Evolutionary conservation across 805 yeast species (phyloP), one percentile per base, ranked within the genome.

Genomic region (Starmerella stellata): DNA sequence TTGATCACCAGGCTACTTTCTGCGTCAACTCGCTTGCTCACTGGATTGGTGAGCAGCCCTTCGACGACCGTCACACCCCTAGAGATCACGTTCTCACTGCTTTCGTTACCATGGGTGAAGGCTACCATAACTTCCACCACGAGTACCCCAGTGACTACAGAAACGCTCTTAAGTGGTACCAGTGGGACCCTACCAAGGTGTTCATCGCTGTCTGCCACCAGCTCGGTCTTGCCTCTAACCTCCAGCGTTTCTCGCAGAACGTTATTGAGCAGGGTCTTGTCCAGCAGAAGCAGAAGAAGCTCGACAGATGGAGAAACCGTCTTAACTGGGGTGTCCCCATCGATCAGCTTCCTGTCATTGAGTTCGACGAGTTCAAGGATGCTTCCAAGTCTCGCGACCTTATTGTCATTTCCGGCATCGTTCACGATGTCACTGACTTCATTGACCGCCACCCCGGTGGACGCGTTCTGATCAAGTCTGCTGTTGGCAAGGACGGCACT

Each of bases 371-470:
- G 44, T 72, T 70, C 57, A 58, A 55, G 45, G 65, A 57, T 36
- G 65, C 65, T 45, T 55, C 71, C 58, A 59, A 70, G 60, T 56
- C 63, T 53, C 56, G 74, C 35, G 74, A 77, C 23, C 68, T 82
- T 45, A 81, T 82, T 21, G 80, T 82, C 13, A 81, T 85, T 35
- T 79, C 80, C 33, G 93, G 93, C 28, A 81, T 87, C 37, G 90
- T 85, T 20, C 95, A 87, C 58, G 95, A 85, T 55, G 78, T 87
- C 11, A 75, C 93, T 4, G 92, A 90, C 21, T 85, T 85, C 56
- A 74, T 83, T 55, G 75, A 76, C 49, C 81, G 80, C 52, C 96
- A 85, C 58, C 96, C 96, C 2, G 96, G 96, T 47, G 96, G 96
- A 2, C 58, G 73, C 24, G 75, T 85, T 4, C 66, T 85, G 37